A percentile compares a stretch with the other conserved stretches of the same genome.
These are phyloP conservation scores for Priceomyces medius DNA, from an alignment of 805 yeast genomes.

Conservation along the genomic window DNA sequence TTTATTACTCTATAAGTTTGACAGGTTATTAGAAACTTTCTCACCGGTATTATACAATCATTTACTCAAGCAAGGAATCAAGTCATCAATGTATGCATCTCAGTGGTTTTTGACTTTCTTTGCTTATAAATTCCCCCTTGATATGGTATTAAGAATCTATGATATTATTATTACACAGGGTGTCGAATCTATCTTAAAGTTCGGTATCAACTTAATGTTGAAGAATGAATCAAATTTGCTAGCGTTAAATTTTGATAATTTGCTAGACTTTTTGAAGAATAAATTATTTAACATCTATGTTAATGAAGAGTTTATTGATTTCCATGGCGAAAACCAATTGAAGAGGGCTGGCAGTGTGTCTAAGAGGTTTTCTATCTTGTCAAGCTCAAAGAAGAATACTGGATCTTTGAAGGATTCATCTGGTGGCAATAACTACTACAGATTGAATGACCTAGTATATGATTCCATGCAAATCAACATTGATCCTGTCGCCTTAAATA, in stretches of 20 bases:
- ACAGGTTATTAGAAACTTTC: conserved; percentile 74
- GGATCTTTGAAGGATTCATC: neutral
- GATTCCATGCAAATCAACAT: conserved; percentile 77
- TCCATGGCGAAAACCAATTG: conserved; percentile 5
- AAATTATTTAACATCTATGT: conserved; percentile 72
- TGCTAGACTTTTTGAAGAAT: conserved; percentile 76
- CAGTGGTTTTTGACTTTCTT: conserved; percentile 97
- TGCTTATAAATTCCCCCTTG: conserved; percentile 91
- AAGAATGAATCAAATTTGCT: conserved; percentile 62
- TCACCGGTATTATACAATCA: conserved; percentile 75
- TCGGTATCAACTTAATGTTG: conserved; percentile 77
- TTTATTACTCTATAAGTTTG: conserved; percentile 82
- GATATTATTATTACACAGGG: conserved; percentile 93
- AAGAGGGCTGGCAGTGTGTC: conserved; percentile 13
- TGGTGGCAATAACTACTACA: conserved; percentile 39
- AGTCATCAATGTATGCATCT: conserved; percentile 93
- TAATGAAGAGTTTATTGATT: conserved; percentile 34
- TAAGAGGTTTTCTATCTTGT: conserved; percentile 24
- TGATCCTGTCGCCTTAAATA: conserved; percentile 67
- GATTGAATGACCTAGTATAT: conserved; percentile 68
- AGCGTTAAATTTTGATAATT: conserved; percentile 67
- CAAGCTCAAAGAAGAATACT: conserved; percentile 18
- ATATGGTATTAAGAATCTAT: conserved; percentile 80
- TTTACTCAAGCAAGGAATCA: conserved; percentile 79
- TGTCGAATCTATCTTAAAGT: conserved; percentile 76